Evolutionary conservation across 176 grass and related monocot genomes (phyloP).

Genomic region (Hsuehochloa calcarea): DNA sequence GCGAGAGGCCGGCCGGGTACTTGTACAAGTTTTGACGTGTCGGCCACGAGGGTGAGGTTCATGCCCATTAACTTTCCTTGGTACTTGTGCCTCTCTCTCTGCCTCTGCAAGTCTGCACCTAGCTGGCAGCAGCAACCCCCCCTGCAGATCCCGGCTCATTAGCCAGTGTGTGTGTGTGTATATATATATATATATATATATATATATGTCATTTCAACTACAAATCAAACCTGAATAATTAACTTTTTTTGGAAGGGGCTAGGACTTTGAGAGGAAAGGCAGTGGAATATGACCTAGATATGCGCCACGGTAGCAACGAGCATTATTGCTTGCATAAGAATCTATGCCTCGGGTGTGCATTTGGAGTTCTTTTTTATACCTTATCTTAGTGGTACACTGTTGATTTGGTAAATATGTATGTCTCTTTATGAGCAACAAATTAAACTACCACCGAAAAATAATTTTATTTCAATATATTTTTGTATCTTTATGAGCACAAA

Average conservation of each 20-base stretch:
- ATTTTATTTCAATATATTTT: background rate
- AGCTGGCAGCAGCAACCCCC: background rate
- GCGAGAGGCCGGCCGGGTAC: background rate
- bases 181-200: too few relatives aligned
- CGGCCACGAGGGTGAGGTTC: conserved; percentile 13
- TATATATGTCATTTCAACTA: background rate
- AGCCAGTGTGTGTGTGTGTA: too few relatives aligned
- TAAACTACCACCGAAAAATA: background rate
- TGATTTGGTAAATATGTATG: background rate
- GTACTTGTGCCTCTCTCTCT: conserved; percentile 1
- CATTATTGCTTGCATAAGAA: conserved; percentile 24
- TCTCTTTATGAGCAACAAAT: background rate
- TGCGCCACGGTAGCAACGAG: background rate
- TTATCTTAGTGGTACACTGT: background rate
- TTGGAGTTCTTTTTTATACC: background rate
- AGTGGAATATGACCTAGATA: conserved; percentile 13
- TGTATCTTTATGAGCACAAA: background rate
- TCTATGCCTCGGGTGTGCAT: background rate
- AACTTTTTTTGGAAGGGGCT: background rate
- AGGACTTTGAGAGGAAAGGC: background rate
- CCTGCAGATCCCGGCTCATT: conserved; percentile 29
- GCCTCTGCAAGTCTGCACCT: background rate
- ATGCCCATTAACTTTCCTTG: conserved; percentile 1
- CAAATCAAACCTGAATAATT: background rate
- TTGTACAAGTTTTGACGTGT: conserved; percentile 5